Percentiles rank a stretch among this genome's conserved stretches.
Conservation (phyloP, 148 eudicot genomes). For the Vaccinium darrowii region DNA sequence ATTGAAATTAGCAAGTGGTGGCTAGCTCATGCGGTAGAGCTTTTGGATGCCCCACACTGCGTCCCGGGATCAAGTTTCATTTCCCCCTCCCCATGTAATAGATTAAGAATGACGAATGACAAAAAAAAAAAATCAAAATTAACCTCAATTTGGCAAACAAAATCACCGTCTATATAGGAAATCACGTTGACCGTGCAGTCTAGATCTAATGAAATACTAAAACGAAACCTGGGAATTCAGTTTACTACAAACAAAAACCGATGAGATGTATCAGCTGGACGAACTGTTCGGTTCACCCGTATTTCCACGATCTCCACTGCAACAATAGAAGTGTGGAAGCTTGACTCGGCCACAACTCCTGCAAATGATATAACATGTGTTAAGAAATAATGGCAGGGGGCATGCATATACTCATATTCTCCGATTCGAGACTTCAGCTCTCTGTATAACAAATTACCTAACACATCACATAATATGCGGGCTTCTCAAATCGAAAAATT, state of each 20-base stretch:
- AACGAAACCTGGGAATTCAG: neutral
- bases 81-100: too few species aligned
- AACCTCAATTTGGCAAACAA: neutral
- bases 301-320: conserved; percentile 66
- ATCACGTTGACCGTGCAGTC: neutral
- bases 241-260: neutral
- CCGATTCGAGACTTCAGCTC: neutral
- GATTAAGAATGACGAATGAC: too few species aligned
- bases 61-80: too few species aligned
- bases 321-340: conserved; percentile 83
- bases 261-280: conserved; percentile 1
- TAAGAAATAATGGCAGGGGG: too few species aligned
- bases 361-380: conserved; percentile 8
- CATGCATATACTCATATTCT: neutral
- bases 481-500: neutral
- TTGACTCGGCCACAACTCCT: conserved; percentile 80
- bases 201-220: neutral
- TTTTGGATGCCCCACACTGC: too few species aligned
- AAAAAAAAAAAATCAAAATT: too few species aligned
- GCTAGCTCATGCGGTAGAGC: too few species aligned
- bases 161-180: neutral
- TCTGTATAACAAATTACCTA: neutral
- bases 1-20: too few species aligned
- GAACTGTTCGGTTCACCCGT: conserved; percentile 30
- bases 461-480: too few species aligned